Conservation (phyloP, 116 monocot genomes). For the Thalassia testudinum region DNA sequence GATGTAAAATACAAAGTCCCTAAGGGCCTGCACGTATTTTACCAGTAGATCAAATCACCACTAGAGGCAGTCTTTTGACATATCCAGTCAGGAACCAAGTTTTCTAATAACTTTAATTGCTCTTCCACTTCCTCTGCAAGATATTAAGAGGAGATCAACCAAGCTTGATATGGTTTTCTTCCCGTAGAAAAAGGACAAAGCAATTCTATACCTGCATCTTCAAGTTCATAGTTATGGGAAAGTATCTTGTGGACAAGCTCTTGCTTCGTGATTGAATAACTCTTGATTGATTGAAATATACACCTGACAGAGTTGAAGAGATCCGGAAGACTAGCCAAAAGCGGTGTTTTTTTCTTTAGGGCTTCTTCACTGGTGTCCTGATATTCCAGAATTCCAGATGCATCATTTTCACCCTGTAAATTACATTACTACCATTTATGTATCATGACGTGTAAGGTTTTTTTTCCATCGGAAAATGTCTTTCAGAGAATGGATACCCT, state of each 20-base stretch:
- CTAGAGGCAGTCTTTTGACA: slow-evolving; percentile 21
- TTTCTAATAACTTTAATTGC: slow-evolving; percentile 50
- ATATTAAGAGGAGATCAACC: neutral
- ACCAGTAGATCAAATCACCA: slow-evolving; percentile 61
- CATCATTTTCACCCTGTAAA: no score
- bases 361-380: neutral
- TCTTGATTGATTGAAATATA: slow-evolving; percentile 28
- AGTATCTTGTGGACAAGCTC: slow-evolving; percentile 90
- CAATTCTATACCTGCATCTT: slow-evolving; percentile 39
- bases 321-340: slow-evolving; percentile 17
- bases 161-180: neutral
- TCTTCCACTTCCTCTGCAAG: slow-evolving; percentile 70
- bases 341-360: no score
- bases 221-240: slow-evolving; percentile 54
- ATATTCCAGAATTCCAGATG: no score
- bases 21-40: neutral
- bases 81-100: slow-evolving; percentile 70
- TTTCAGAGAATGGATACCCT: no score
- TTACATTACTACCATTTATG: no score
- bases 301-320: slow-evolving; percentile 39
- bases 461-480: no score
- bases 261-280: slow-evolving; percentile 52
- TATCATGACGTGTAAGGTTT: no score
- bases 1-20: neutral
- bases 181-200: neutral